Evolutionary conservation across 768 basidiomycete genomes (phyloP).

Genomic region (Leccinum olivaceopallidum): DNA sequence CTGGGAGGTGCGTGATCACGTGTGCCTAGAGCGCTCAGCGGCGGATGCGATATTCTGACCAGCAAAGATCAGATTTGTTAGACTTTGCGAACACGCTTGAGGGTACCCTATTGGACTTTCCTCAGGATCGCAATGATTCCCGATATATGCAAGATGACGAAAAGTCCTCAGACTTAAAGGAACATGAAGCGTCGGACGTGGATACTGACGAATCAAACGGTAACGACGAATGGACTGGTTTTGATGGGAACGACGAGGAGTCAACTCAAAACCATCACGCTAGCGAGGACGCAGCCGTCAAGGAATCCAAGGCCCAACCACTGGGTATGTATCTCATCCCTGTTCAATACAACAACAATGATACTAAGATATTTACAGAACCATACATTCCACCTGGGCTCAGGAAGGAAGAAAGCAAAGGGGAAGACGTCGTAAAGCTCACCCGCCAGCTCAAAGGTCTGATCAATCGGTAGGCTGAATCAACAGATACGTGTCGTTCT

Average conservation of each 20-base stretch:
- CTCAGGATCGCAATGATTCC: not conserved
- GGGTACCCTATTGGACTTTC: not conserved
- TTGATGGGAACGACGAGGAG: conserved; percentile 22
- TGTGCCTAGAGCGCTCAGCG: not conserved
- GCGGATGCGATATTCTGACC: not conserved
- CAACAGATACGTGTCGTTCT: not conserved
- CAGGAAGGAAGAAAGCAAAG: conserved; percentile 44
- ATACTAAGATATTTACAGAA: conserved; percentile 27
- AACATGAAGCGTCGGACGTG: conserved; percentile 3
- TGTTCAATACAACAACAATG: not conserved
- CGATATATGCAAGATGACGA: not conserved
- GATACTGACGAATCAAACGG: conserved; percentile 28
- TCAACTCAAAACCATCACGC: not conserved
- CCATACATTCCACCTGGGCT: conserved; percentile 86
- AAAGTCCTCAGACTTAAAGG: conserved; percentile 7
- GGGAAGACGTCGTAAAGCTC: conserved; percentile 54
- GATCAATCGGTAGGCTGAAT: conserved; percentile 67
- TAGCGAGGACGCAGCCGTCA: not conserved
- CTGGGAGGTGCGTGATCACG: conserved; percentile 63
- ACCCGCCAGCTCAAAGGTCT: conserved; percentile 81
- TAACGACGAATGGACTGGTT: conserved; percentile 40
- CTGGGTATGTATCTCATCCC: conserved; percentile 15
- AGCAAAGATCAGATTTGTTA: conserved; percentile 48
- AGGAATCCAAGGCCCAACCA: conserved; percentile 4
- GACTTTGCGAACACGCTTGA: conserved; percentile 44